Base-by-base conservation (phyloP, 495 filamentous ascomycete genomes). In the Glarea lozoyensis region DNA sequence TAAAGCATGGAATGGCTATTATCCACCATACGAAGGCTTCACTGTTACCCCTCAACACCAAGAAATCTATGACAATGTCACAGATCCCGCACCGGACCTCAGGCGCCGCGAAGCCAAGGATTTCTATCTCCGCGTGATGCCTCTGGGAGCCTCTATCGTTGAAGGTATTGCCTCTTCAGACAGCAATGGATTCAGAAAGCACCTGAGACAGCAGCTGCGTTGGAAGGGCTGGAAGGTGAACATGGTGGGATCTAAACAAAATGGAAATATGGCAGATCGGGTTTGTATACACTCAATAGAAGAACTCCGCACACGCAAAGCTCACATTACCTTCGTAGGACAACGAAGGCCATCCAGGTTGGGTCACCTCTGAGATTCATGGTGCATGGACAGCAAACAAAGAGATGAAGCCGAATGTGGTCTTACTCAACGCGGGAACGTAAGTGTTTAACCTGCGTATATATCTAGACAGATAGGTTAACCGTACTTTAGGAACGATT, bases 101-200 rank as follows among this genome's bases (percentile, higher is more conserved):
- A n/a, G n/a, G n/a, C 25, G 25, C 25, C 7, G 7, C n/a, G 25
- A 29, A 7, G n/a, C 25, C 25, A 29, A 29, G n/a, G 7, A 7
- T 7, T 29, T 29, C 25, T n/a, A n/a, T n/a, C 62, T 78, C 1
- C 63, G 72, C 7, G 59, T 78, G 32, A 56, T 77, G 56, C 67
- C 73, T 0, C 63, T 79, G 4, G 75, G 75, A 1, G 75, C 69
- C 4, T 77, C 72, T 2, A 75, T 79, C 50, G 75, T 72, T 3
- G 61, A 55, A 30, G 75, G 75, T 1, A 61, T 63, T 21, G 49
- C 32, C 1, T 68, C 64, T 0, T 46, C 42, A 0, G 61, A 66
- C 46, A 47, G 51, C 3, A 73, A 73, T 51, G 72, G 71, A 13
- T 62, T 50, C 45, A 48, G 55, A 22, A 54, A 65, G 36, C 37